Base-by-base conservation (phyloP, 495 filamentous ascomycete species). In the Penicillium pulvis region DNA sequence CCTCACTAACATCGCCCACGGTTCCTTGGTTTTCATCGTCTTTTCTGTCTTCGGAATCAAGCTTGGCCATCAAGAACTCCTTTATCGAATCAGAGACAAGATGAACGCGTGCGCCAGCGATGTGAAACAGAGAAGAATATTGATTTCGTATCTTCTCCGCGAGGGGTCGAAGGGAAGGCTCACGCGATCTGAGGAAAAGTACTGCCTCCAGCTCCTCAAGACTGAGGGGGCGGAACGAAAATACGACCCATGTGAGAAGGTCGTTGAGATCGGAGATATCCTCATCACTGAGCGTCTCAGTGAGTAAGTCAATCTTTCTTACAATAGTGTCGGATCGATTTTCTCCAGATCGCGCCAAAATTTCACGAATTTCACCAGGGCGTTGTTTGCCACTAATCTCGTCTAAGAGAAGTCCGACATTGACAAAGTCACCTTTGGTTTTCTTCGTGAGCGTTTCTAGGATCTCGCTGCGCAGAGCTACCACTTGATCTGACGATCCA, bases 201-300 rank as follows among this genome's bases (percentile, higher is more conserved):
- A 62, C 56, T 10, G 49, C 53, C n/a, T 65, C 63, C 7, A 65
- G 20, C n/a, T 59, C 56, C 4, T 36, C 23, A 1, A 60, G 53
- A 2, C 23, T 52, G 7, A 55, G 52, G 1, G 33, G 23, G 9
- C 51, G 39, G 6, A 8, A 1, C 2, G 39, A 39, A 23, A 54
- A 51, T 6, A 62, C n/a, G 0, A 55, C 50, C 63, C 63, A 65
- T 5, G 56, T 57, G 12, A 65, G 53, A 12, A 65, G 20, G n/a
- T 43, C 39, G 4, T 65, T 65, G 8, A 65, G 42, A 26, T 65
- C 63, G 8, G 59, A 57, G 26, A 65, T 65, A 36, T 65, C 63
- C 1, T 65, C 59, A 12, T 62, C 63, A 23, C 45, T 62, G 1
- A 65, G 56, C 6, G 56, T 65, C 11, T 65, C 59, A 23, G 62